Evolutionary conservation across 2,329 filamentous ascomycete genomes (phyloP), one percentile per base, ranked within the genome.

Genomic region (Immersiporthe knoxdaviesiana): DNA sequence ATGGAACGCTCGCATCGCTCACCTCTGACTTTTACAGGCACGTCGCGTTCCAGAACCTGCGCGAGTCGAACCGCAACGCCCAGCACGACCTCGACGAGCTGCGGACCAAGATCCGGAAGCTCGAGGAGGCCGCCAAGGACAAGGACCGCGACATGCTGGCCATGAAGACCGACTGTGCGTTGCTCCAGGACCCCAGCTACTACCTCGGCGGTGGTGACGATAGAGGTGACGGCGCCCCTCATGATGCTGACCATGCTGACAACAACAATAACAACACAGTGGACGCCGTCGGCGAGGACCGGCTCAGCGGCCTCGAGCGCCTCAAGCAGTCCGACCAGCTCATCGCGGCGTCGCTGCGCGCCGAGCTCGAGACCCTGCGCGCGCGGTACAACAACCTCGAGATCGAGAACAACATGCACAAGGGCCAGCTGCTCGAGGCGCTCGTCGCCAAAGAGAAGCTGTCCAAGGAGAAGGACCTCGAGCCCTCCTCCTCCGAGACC

Each of bases 361-460:
- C 82, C 60, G 88, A 91, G 74, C 82, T 90, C 47, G 83, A 88
- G 65, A 80, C 82, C 37, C 80, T 87, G 72, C 84, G 87, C 72
- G 82, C 80, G 70, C 84, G 87, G 73, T 80, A 84, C 72, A 83
- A 82, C 68, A 77, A 81, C 67, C 77, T 85, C 63, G 81, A 79
- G 70, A 79, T 82, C 67, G 87, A 90, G 75, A 81, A 83, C 63
- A 86, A 89, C 66, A 81, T 84, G 70, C 84, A 87, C 74, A 87
- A 88, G 78, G 83, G 83, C 61, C 87, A 90, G 75, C 82, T 90
- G 32, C 83, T 90, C 72, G 83, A 87, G 54, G 84, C 86, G 59
- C 81, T 90, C 24, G 81, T 90, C 60, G 83, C 85, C 72, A 90
- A 90, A 76, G 87, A 90, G 70, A 85, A 85, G 76, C 80, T 89